These are phyloP conservation scores for Sclerospora graminicola DNA, from an alignment of 352 stramenopile species.

Conservation along the genomic window DNA sequence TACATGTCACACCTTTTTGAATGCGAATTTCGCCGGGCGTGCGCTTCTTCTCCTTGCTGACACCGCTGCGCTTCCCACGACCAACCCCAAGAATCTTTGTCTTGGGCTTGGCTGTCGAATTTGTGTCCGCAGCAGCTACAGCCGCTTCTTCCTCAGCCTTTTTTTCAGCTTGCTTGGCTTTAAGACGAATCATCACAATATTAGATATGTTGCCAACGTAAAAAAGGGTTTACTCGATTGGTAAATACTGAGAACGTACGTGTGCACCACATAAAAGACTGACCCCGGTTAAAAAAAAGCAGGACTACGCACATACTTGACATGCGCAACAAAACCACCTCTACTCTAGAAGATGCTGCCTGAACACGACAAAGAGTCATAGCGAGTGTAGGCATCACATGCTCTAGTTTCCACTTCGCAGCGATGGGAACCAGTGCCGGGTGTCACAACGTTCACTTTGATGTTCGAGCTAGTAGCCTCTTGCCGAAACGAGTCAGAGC, in stretches of 20 bases:
- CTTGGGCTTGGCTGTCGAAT: slow-evolving; percentile 41
- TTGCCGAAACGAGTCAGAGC: slow-evolving; percentile 90
- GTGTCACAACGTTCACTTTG: slow-evolving; percentile 84
- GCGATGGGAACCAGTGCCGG: slow-evolving; percentile 78
- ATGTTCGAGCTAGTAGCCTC: slow-evolving; percentile 78
- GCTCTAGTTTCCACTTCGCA: slow-evolving; percentile 81
- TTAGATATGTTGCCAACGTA: too few species aligned
- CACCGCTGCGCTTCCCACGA: slow-evolving; percentile 53
- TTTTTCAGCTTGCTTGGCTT: slow-evolving; percentile 83
- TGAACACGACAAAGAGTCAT: slow-evolving; percentile 65
- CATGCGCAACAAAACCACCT: slow-evolving; percentile 71
- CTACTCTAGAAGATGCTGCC: slow-evolving; percentile 82
- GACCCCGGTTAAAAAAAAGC: slow-evolving; percentile 62
- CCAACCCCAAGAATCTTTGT: slow-evolving; percentile 80
- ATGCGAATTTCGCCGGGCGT: slow-evolving; percentile 97
- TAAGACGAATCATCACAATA: slow-evolving; percentile 58
- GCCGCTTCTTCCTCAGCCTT: slow-evolving; percentile 53
- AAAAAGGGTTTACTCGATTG: too few species aligned
- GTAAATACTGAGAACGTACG: neutral
- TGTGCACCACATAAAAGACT: too few species aligned
- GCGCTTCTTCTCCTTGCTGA: slow-evolving; percentile 85
- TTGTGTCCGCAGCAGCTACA: slow-evolving; percentile 9
- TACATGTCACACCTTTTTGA: slow-evolving; percentile 89
- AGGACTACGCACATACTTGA: slow-evolving; percentile 69
- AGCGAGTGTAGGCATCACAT: slow-evolving; percentile 80